Evolutionary conservation across 140 eudicot species (phyloP).

Genomic region (Erigeron philadelphicus): DNA sequence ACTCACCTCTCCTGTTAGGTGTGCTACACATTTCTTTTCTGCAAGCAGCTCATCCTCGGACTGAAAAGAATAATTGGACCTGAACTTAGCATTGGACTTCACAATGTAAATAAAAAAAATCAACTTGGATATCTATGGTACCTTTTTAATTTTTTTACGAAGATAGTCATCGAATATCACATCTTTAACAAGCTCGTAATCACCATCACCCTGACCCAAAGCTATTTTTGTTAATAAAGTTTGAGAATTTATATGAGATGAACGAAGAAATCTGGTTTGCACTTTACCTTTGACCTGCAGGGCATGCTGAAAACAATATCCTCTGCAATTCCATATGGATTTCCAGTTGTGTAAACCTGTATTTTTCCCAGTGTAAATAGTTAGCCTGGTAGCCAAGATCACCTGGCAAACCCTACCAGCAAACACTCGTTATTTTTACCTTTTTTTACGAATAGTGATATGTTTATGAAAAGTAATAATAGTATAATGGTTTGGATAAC

Average conservation of each 20-base stretch:
- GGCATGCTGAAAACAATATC: constrained; percentile 97
- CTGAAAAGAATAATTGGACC: constrained; percentile 33
- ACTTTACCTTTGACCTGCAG: constrained; percentile 77
- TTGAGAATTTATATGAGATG: neutral
- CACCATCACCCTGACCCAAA: constrained; percentile 81
- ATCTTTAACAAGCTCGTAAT: constrained; percentile 86
- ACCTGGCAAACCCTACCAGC: neutral
- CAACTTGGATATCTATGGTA: constrained; percentile 6
- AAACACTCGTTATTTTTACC: neutral
- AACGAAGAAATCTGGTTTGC: neutral
- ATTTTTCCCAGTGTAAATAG: constrained; percentile 11
- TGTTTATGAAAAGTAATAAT: too few relatives aligned
- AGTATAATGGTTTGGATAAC: neutral
- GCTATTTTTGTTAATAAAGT: neutral
- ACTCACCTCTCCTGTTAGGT: constrained; percentile 90
- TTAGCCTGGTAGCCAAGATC: neutral
- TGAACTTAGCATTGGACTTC: constrained; percentile 2
- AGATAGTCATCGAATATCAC: constrained; percentile 80
- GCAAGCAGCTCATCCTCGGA: constrained; percentile 85
- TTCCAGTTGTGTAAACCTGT: constrained; percentile 85
- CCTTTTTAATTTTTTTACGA: constrained; percentile 67
- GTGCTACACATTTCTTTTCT: constrained; percentile 90
- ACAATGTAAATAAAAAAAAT: neutral
- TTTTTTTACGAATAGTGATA: neutral
- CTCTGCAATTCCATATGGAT: constrained; percentile 95